Conservation (phyloP, 225 moss, liverwort and hornwort genomes). For the Polytrichum commune region DNA sequence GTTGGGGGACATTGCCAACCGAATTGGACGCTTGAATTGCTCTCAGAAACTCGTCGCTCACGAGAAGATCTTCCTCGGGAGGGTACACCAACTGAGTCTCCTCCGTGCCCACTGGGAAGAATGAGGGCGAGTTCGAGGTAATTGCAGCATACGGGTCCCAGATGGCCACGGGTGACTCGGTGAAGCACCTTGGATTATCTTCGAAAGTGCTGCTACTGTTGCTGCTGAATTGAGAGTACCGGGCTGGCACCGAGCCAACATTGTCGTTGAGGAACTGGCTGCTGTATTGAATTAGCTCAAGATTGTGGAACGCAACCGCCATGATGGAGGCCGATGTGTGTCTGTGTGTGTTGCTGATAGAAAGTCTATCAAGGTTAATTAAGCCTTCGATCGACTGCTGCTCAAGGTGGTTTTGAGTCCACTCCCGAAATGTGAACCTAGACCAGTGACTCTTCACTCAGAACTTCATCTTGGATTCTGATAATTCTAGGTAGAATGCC, state of each 20-base stretch:
- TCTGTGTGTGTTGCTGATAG: too few species aligned
- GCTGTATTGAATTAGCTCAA: background rate
- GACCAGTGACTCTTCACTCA: background rate
- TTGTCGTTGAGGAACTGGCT: background rate
- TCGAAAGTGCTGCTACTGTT: background rate
- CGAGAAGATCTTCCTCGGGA: background rate
- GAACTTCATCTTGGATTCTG: background rate
- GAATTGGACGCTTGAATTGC: background rate
- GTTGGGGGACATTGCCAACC: slow-evolving; percentile 10
- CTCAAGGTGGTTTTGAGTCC: background rate
- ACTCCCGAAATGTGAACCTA: background rate
- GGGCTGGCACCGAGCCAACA: background rate
- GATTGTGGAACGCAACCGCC: background rate
- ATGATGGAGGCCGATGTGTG: background rate
- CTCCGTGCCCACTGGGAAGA: background rate
- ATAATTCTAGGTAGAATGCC: too few species aligned
- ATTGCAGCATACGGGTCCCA: background rate
- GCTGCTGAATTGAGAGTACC: background rate
- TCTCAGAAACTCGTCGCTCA: background rate
- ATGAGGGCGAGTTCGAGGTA: background rate
- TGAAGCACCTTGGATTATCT: background rate
- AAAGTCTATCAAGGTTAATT: too few species aligned
- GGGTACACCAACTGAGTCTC: background rate
- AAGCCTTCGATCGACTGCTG: background rate
- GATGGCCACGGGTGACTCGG: background rate